Evolutionary conservation across 805 yeast genomes (phyloP), one percentile per base, ranked within the genome.

Genomic region (Groenewaldozyma salmanticensis): DNA sequence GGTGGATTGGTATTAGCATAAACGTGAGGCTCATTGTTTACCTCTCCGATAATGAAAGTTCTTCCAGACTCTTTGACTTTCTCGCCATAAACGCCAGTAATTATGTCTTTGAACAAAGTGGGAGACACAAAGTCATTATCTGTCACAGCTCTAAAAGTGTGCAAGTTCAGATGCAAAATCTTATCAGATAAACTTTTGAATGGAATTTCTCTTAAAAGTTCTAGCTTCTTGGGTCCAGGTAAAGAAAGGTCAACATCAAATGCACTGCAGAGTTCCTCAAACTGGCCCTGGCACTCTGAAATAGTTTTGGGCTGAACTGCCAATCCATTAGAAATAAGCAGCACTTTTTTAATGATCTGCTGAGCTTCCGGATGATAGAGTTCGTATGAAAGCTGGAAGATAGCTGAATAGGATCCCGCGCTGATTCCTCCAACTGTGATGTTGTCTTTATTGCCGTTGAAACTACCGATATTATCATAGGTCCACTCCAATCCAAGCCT

Each of bases 401-500:
- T 58, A 4, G 67, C 50, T 0, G 68, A 61, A 42, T 65, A 64
- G 2, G 64, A 57, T 13, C 58, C 75, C 4, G 74, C 73, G 37
- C 67, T 59, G 19, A 67, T 45, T 2, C 74, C 74, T 27, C 65
- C 65, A 11, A 65, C 58, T 1, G 71, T 60, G 27, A 70, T 57
- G 34, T 55, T 52, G 4, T 63, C 61, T 1, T 57, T 54, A 49
- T 69, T 57, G 35, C 74, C 73, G n/a, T 70, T 71, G 47, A 70
- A 67, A 24, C 59, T 47, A 13, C 45, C 45, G 42, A 68, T 66
- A 48, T 64, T 47, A 44, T 66, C 53, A 38, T 59, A 56, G 2
- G 58, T 52, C 74, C 74, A 70, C 48, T 66, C 68, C 13, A 69
- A 47, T 1, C 67, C 71, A 36, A 52, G 16, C 35, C 69, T 52